A percentile compares a stretch with the other conserved stretches of the same genome.
Conservation (phyloP, 805 yeast species). For the Candida argentea region DNA sequence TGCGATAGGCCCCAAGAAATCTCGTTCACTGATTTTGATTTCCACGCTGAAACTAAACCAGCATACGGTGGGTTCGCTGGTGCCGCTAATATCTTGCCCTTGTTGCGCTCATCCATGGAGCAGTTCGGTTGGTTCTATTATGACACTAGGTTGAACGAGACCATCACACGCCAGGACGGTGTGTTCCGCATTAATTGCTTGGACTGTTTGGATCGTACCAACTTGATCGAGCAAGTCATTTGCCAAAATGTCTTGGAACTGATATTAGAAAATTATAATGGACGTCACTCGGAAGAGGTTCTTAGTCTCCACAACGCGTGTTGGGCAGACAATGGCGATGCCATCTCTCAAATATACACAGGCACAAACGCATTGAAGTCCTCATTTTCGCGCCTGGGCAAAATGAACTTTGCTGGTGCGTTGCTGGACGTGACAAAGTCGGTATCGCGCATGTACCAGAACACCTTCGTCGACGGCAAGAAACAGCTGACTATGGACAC, state of each 20-base stretch:
- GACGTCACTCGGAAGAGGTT: slow-evolving; percentile 35
- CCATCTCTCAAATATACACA: slow-evolving; percentile 51
- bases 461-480: slow-evolving; percentile 86
- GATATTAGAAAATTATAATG: slow-evolving; percentile 15
- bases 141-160: slow-evolving; percentile 45
- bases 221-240: slow-evolving; percentile 76
- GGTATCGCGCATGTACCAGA: slow-evolving; percentile 88
- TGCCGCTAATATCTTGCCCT: slow-evolving; percentile 59
- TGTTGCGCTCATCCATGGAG: slow-evolving; percentile 54
- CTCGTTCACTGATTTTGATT: slow-evolving; percentile 75
- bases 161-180: slow-evolving; percentile 74
- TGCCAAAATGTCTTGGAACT: slow-evolving; percentile 59
- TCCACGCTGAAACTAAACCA: slow-evolving; percentile 81
- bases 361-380: slow-evolving; percentile 82
- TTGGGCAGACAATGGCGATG: slow-evolving; percentile 69
- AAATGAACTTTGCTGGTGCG: slow-evolving; percentile 95
- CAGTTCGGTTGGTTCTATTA: slow-evolving; percentile 77
- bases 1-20: slow-evolving; percentile 19
- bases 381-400: slow-evolving; percentile 88
- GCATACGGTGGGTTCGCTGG: slow-evolving; percentile 75
- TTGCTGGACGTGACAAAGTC: slow-evolving; percentile 95
- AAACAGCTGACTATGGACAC: slow-evolving; percentile 87
- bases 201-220: slow-evolving; percentile 92
- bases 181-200: slow-evolving; percentile 89
- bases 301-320: slow-evolving; percentile 18